These are phyloP conservation scores for Amylostereum chailletii DNA, from an alignment of 1,284 basidiomycete species.

Conservation along the genomic window DNA sequence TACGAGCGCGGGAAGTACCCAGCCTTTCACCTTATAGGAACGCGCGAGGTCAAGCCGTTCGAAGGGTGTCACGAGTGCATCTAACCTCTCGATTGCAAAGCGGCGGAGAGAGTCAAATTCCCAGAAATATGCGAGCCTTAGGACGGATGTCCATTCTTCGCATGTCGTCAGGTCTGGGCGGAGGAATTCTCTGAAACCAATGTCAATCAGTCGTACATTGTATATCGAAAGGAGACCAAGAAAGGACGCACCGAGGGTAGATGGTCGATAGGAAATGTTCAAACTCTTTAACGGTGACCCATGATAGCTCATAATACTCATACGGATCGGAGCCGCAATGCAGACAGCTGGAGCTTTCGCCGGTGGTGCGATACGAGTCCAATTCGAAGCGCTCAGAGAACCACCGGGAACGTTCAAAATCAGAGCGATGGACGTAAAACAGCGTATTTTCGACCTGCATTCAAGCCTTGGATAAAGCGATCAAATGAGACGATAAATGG, in stretches of 20 bases:
- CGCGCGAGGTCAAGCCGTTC: neutral
- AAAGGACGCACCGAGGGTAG: neutral
- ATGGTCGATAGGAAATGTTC: neutral
- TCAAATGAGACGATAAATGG: too few species aligned
- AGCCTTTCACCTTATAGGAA: neutral
- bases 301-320: neutral
- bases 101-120: neutral
- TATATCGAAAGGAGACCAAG: neutral
- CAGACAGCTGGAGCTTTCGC: too few species aligned
- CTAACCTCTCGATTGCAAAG: neutral
- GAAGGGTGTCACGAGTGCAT: neutral
- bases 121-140: neutral
- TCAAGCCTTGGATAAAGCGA: too few species aligned
- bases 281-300: neutral
- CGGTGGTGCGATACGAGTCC: too few species aligned
- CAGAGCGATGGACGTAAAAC: too few species aligned
- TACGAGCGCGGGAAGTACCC: neutral
- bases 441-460: too few species aligned
- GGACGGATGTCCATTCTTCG: neutral
- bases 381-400: too few species aligned
- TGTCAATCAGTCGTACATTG: neutral
- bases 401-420: too few species aligned
- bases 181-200: neutral
- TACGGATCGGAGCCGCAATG: too few species aligned
- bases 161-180: neutral